Evolutionary conservation across 352 stramenopile species (phyloP).

Genomic region (Globisporangium solare): DNA sequence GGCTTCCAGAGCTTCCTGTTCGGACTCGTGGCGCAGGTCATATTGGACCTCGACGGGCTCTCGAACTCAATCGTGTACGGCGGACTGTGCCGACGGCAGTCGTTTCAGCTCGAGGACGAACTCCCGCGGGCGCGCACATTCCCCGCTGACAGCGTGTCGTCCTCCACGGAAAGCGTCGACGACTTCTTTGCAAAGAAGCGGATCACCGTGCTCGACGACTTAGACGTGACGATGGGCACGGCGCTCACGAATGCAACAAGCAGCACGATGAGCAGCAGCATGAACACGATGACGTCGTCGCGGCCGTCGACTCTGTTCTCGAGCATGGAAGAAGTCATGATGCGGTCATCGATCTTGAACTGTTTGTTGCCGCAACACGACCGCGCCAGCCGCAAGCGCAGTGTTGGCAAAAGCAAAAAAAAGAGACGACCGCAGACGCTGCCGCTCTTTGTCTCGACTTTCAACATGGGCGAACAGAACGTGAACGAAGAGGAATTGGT

Average conservation of each 20-base stretch:
- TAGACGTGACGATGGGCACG: conserved; percentile 14
- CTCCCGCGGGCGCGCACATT: conserved; percentile 19
- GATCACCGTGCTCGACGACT: conserved; percentile 6
- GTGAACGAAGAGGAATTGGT: conserved; percentile 50
- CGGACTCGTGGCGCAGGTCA: conserved; percentile 46
- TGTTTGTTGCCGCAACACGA: conserved; percentile 1
- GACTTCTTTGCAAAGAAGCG: conserved; percentile 30
- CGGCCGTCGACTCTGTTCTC: conserved; percentile 4
- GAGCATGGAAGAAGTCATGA: conserved; percentile 11
- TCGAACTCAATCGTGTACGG: conserved; percentile 74
- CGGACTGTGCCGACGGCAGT: conserved; percentile 39
- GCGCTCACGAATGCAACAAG: conserved; percentile 1
- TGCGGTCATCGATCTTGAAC: conserved; percentile 14
- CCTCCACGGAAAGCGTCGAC: conserved; percentile 29
- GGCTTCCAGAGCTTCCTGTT: conserved; percentile 31
- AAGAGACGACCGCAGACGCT: conserved; percentile 33
- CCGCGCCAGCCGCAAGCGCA: conserved; percentile 1
- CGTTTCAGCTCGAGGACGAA: conserved; percentile 5
- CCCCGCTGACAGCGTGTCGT: conserved; percentile 42
- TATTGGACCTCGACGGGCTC: conserved; percentile 66
- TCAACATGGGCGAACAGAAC: conserved; percentile 85
- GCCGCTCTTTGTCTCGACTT: conserved; percentile 73
- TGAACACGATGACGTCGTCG: conserved; percentile 14
- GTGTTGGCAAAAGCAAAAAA: conserved; percentile 4
- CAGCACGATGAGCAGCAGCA: neutral